Conservation (phyloP, 129 eudicot genomes). For the Pseudognaphalium luteoalbum region DNA sequence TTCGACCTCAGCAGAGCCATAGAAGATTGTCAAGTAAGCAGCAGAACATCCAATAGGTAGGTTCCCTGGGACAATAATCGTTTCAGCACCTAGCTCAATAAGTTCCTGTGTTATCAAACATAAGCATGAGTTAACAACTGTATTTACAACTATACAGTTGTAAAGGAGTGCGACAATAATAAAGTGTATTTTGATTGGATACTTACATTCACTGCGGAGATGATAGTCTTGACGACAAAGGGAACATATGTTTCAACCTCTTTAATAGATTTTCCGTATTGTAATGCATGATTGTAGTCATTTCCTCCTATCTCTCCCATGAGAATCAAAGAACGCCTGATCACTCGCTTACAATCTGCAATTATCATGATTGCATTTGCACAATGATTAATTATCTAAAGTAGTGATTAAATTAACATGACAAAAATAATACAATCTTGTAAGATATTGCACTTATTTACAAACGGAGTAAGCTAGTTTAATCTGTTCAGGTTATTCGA, state of each 20-base stretch:
- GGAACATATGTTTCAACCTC: conserved; percentile 40
- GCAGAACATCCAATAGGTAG: conserved; percentile 57
- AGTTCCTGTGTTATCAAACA: conserved; percentile 30
- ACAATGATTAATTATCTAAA: no score
- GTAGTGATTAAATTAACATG: no score
- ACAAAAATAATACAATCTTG: no score
- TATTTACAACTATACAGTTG: no score
- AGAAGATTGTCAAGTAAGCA: conserved; percentile 24
- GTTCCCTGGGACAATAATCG: conserved; percentile 50
- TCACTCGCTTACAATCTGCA: conserved; percentile 39
- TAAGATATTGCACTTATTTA: not conserved
- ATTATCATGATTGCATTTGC: no score
- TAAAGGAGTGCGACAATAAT: not conserved
- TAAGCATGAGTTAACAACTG: not conserved
- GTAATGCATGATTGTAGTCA: conserved; percentile 52
- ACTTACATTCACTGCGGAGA: conserved; percentile 43
- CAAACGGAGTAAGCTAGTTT: not conserved
- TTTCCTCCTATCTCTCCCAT: conserved; percentile 80
- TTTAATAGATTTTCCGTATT: conserved; percentile 25
- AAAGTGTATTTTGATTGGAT: not conserved
- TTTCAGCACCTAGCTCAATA: conserved; percentile 46
- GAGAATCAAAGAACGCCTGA: conserved; percentile 42
- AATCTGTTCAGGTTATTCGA: no score
- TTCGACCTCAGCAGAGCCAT: conserved; percentile 19
- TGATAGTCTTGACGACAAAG: conserved; percentile 37